Percentiles rank a stretch among this genome's conserved stretches.
phyloP scores from a whole-genome alignment of 1,284 basidiomycete genomes.

The Fistulina hepatica region DNA sequence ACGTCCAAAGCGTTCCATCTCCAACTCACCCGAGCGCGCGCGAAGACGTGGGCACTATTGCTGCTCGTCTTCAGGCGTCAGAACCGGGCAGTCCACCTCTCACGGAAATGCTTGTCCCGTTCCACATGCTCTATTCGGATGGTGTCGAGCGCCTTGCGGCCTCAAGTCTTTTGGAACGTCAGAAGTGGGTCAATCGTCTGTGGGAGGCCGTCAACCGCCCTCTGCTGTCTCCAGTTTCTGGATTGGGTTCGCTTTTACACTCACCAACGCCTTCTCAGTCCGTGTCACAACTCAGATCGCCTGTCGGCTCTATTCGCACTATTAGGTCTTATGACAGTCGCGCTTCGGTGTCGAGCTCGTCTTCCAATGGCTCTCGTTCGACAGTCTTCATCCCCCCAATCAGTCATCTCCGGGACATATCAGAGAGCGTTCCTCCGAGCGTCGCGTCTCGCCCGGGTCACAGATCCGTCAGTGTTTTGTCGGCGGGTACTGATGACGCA shows the following conservation, averaged over 20 bases:
- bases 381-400: slow-evolving; percentile 65
- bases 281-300: slow-evolving; percentile 41
- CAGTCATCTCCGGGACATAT: slow-evolving; percentile 53
- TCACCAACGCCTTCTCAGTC: slow-evolving; percentile 27
- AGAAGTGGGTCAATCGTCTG: slow-evolving; percentile 79
- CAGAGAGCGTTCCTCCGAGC: slow-evolving; percentile 32
- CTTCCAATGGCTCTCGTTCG: slow-evolving; percentile 44
- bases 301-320: slow-evolving; percentile 60
- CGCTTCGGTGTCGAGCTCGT: slow-evolving; percentile 17
- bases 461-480: too few species aligned
- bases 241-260: too few species aligned
- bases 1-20: slow-evolving; percentile 69
- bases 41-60: slow-evolving; percentile 77
- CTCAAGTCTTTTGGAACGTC: slow-evolving; percentile 72
- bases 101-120: slow-evolving; percentile 71
- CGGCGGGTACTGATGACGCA: too few species aligned
- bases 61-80: slow-evolving; percentile 50
- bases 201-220: too few species aligned
- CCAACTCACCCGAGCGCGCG: slow-evolving; percentile 66
- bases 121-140: slow-evolving; percentile 80
- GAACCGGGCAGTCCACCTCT: slow-evolving; percentile 37
- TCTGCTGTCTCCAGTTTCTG: too few species aligned
- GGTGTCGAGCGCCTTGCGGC: slow-evolving; percentile 77
- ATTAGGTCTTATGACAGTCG: slow-evolving; percentile 45
- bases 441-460: slow-evolving; percentile 29